These are phyloP conservation scores for Paramecium pentaurelia DNA, from an alignment of 73 alveolate genomes.

Conservation along the genomic window DNA sequence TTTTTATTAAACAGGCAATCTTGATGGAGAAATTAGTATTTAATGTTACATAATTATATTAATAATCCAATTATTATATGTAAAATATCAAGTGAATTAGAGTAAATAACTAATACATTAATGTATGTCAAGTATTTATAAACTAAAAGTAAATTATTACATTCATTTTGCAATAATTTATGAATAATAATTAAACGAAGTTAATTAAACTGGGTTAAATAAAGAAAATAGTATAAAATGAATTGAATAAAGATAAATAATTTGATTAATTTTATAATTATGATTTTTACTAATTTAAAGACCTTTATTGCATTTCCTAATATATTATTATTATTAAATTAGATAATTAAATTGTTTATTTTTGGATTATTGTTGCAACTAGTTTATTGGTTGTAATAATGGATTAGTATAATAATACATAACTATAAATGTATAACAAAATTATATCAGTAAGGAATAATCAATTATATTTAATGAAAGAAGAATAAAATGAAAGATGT, in stretches of 20 bases:
- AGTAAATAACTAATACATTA: background rate
- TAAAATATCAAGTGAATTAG: background rate
- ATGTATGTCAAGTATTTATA: background rate
- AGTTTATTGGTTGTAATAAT: too few species aligned
- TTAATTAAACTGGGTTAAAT: background rate
- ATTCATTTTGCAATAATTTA: background rate
- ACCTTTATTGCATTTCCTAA: slow-evolving; percentile 36
- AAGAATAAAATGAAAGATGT: background rate
- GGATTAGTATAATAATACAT: too few species aligned
- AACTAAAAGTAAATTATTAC: background rate
- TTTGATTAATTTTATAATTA: background rate
- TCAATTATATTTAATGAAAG: background rate
- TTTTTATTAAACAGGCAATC: background rate
- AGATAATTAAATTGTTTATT: background rate
- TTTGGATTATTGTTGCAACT: too few species aligned
- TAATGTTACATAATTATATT: background rate
- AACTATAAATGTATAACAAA: too few species aligned
- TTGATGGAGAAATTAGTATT: background rate
- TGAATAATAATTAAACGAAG: background rate
- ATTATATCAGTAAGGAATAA: background rate
- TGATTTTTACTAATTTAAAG: background rate
- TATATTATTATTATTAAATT: background rate
- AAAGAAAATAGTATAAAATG: background rate
- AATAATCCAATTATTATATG: background rate
- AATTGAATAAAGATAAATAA: slow-evolving; percentile 16